Evolutionary conservation across 192 early-diverging fungal genomes (phyloP).

Genomic region (Dimargaris xerosporica): DNA sequence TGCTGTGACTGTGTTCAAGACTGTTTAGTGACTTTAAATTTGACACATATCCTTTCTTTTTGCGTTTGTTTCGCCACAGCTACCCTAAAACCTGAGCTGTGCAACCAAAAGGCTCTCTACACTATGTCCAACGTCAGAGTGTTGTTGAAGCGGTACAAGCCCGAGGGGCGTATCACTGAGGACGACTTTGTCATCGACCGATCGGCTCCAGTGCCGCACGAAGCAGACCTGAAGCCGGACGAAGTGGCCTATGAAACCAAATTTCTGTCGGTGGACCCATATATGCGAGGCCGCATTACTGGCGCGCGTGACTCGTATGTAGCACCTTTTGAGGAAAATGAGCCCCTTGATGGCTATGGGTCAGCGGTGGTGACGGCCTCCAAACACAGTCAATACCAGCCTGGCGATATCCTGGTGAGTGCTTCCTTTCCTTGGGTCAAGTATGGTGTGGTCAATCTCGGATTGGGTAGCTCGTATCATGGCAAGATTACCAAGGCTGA

Average conservation of each 20-base stretch:
- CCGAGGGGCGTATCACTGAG: too few relatives aligned
- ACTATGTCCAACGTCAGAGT: too few relatives aligned
- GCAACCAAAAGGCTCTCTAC: too few relatives aligned
- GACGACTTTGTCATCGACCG: too few relatives aligned
- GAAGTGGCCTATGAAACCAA: constrained; percentile 36
- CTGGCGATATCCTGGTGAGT: constrained; percentile 51
- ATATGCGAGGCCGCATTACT: constrained; percentile 55
- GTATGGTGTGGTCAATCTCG: constrained; percentile 28
- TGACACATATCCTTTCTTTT: too few relatives aligned
- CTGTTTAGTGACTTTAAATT: too few relatives aligned
- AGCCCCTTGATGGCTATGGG: constrained; percentile 40
- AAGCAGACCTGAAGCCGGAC: neutral
- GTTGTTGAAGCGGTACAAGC: too few relatives aligned
- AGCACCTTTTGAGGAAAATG: constrained; percentile 33
- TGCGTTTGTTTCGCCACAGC: too few relatives aligned
- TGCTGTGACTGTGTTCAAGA: too few relatives aligned
- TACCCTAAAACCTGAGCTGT: too few relatives aligned
- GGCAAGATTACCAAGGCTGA: constrained; percentile 22
- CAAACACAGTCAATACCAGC: constrained; percentile 31
- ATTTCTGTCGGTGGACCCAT: constrained; percentile 57
- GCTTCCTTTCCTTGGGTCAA: constrained; percentile 36
- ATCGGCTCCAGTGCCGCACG: too few relatives aligned
- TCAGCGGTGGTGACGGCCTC: constrained; percentile 51
- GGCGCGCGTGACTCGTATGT: constrained; percentile 26
- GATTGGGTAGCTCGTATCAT: constrained; percentile 13